Evolutionary conservation across 768 basidiomycete species (phyloP).

Genomic region (Pluteus cervinus): DNA sequence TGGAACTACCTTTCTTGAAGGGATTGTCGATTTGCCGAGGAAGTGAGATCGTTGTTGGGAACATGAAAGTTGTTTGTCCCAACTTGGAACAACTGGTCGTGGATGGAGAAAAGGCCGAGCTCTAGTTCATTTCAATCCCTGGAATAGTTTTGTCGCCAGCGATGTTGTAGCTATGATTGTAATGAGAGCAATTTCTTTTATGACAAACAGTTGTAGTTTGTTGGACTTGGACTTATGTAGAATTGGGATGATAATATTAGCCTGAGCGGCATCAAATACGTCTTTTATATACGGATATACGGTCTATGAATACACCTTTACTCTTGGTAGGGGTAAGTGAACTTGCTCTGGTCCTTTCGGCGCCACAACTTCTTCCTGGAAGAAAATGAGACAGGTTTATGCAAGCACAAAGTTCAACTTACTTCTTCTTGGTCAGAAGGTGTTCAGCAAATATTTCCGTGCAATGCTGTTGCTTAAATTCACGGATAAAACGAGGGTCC

Average conservation of each 20-base stretch:
- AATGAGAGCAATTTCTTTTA: too few species aligned
- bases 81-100: constrained; percentile 10
- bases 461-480: constrained; percentile 83
- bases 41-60: constrained; percentile 13
- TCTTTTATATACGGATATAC: too few species aligned
- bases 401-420: constrained; percentile 20
- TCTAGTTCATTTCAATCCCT: too few species aligned
- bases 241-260: too few species aligned
- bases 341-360: constrained; percentile 78
- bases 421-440: constrained; percentile 86
- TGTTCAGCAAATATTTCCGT: constrained; percentile 86
- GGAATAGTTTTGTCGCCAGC: too few species aligned
- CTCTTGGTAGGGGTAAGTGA: constrained; percentile 88
- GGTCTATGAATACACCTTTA: too few species aligned
- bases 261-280: too few species aligned
- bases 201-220: too few species aligned
- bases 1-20: constrained; percentile 16
- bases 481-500: constrained; percentile 94
- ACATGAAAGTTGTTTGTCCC: constrained; percentile 16
- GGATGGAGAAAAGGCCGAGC: neutral
- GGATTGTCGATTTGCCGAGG: constrained; percentile 15
- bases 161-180: too few species aligned
- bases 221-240: too few species aligned
- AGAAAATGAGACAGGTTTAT: constrained; percentile 8
- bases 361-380: constrained; percentile 87